A percentile compares a stretch with the other conserved stretches of the same genome.
Evolutionary conservation across 805 yeast genomes (phyloP).

Genomic region (Peterozyma toletana): DNA sequence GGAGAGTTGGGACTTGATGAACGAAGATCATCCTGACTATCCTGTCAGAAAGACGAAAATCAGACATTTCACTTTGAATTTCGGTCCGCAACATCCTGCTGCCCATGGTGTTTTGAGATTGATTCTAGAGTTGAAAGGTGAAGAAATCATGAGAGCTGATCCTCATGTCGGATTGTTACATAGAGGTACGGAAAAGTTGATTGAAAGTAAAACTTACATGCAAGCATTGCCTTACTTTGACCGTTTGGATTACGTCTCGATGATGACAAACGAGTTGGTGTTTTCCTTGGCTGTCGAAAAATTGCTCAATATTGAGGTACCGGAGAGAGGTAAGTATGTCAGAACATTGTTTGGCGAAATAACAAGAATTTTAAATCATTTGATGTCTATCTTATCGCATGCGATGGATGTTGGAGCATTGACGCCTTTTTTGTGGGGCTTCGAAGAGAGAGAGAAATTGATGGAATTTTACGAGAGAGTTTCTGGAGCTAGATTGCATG

Average conservation of each 20-base stretch:
- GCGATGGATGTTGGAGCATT: slow-evolving; percentile 94
- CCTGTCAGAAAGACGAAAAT: slow-evolving; percentile 40
- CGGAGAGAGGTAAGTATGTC: slow-evolving; percentile 77
- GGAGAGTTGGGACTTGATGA: slow-evolving; percentile 27
- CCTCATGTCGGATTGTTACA: slow-evolving; percentile 87
- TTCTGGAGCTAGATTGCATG: slow-evolving; percentile 83
- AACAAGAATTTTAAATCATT: slow-evolving; percentile 75
- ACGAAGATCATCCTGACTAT: slow-evolving; percentile 28
- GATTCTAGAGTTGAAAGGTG: slow-evolving; percentile 82
- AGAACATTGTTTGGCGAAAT: slow-evolving; percentile 84
- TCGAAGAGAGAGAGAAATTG: slow-evolving; percentile 87
- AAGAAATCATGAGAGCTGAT: slow-evolving; percentile 79
- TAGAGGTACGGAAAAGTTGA: slow-evolving; percentile 84
- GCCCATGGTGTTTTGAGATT: slow-evolving; percentile 89
- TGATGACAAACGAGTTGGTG: slow-evolving; percentile 90
- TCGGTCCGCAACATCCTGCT: slow-evolving; percentile 94
- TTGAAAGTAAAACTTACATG: slow-evolving; percentile 78
- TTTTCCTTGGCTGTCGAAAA: slow-evolving; percentile 81
- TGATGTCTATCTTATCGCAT: slow-evolving; percentile 81
- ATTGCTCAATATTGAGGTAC: slow-evolving; percentile 76
- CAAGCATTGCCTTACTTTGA: slow-evolving; percentile 88
- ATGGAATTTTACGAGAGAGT: slow-evolving; percentile 92
- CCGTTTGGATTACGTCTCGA: slow-evolving; percentile 74
- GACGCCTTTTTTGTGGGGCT: slow-evolving; percentile 91
- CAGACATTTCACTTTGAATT: slow-evolving; percentile 84